These are phyloP conservation scores for Capsicum baccatum DNA, from an alignment of 257 asterid genomes.

Conservation along the genomic window DNA sequence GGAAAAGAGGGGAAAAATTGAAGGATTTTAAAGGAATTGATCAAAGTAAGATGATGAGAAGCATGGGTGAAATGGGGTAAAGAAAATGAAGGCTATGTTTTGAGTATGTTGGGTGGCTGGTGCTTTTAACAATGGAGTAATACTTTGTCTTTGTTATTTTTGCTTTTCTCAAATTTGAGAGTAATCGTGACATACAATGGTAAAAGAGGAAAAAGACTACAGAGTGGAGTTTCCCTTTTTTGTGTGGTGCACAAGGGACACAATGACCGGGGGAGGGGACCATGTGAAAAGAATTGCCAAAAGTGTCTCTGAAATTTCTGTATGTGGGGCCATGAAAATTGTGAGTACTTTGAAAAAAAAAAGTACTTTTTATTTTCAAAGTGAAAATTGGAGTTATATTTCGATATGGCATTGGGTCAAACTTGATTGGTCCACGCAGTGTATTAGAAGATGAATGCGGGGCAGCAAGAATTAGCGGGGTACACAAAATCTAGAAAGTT, in stretches of 20 bases:
- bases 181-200: background rate
- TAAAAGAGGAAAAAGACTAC: background rate
- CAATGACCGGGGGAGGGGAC: slow-evolving; percentile 26
- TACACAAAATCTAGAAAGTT: no score
- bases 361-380: no score
- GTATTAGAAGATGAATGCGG: no score
- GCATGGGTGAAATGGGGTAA: background rate
- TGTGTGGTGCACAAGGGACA: background rate
- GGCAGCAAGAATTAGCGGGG: no score
- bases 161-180: background rate
- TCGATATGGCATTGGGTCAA: no score
- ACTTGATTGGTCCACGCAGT: no score
- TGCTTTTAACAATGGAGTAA: background rate
- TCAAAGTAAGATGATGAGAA: background rate
- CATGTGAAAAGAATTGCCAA: background rate
- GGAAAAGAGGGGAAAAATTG: background rate
- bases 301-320: background rate
- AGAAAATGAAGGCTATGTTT: background rate
- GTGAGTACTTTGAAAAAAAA: no score
- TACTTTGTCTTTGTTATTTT: background rate
- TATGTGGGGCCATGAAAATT: no score
- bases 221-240: background rate
- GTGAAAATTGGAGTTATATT: no score
- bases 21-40: background rate
- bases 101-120: slow-evolving; percentile 7